Evolutionary conservation across 768 basidiomycete species (phyloP), one percentile per base, ranked within the genome.

Genomic region (Coprinopsis marcescibilis): DNA sequence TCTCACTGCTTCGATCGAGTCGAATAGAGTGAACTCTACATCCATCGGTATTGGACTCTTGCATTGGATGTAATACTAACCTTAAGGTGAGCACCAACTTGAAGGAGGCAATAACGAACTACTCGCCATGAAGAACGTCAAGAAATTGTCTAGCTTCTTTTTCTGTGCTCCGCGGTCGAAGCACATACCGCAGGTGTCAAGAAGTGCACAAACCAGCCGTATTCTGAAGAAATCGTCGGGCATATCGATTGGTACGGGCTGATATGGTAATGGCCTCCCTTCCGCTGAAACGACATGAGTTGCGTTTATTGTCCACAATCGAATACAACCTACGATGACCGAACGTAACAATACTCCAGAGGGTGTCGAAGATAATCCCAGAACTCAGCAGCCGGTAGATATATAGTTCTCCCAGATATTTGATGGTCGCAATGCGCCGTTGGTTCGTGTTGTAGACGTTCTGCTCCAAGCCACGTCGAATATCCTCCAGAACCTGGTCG

Each of bases 111-210:
- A 19, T 25, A 35, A 25, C 38, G 15, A 15, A 62, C 8, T 10
- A 34, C 50, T 51, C 56, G 92, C 92, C 77, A 98, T 92, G 66
- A 98, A 97, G 68, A 96, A 93, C 12, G 78, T 73, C 53, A 99
- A 66, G 60, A 96, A 95, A 55, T 83, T 85, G 65, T 98, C 96
- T 19, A 99, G 68, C 61, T 94, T 97, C 71, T 86, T 86, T 65
- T 83, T 89, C 61, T 91, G 88, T 3, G 85, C 82, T 1, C 95
- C 96, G 32, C 85, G 81, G 63, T 97, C 95, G 64, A 99, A 98
- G 67, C 95, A 98, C 78, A 94, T 90, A 15, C 95, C 96, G 60
- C 92, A 94, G 0, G 94, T 91, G 64, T 98, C 95, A 15, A 99
- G 72, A 30, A 99, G 71, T 5, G 87, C 87, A 60, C 96, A 98